Evolutionary conservation across 192 early-diverging fungal genomes (phyloP).

Genomic region (Backusella parvicylindrica): DNA sequence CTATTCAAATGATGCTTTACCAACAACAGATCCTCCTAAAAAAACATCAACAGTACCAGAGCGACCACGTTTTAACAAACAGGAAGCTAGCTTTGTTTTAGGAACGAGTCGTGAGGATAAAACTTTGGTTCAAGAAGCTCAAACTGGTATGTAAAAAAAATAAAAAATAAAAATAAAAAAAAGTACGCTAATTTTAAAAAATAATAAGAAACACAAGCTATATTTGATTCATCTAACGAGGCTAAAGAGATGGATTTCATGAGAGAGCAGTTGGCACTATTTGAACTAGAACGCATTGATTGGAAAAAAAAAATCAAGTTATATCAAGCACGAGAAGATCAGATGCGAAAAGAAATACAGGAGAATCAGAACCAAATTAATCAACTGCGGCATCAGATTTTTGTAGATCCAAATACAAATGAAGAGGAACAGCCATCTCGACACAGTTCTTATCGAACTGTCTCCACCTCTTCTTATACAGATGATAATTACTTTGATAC

Average conservation of each 20-base stretch:
- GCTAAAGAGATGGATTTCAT: background rate
- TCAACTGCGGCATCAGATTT: background rate
- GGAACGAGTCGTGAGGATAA: background rate
- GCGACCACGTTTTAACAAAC: background rate
- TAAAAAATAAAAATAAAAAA: background rate
- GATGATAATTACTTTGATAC: background rate
- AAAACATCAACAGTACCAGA: background rate
- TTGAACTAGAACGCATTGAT: background rate
- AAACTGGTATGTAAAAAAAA: background rate
- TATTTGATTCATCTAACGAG: background rate
- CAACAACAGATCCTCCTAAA: background rate
- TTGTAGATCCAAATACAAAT: background rate
- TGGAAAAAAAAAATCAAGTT: background rate
- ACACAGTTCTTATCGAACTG: background rate
- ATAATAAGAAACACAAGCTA: background rate
- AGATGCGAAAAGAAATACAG: slow-evolving; percentile 2
- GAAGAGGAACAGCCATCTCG: background rate
- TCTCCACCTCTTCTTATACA: background rate
- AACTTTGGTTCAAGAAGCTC: background rate
- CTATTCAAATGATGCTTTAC: background rate
- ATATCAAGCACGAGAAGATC: background rate
- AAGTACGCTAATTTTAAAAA: background rate
- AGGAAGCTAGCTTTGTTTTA: background rate
- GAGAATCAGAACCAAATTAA: background rate
- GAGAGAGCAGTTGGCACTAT: background rate